A percentile compares a stretch with the other conserved stretches of the same genome.
These are phyloP conservation scores for Saitozyma sp. DNA, from an alignment of 768 basidiomycete genomes.

Conservation along the genomic window DNA sequence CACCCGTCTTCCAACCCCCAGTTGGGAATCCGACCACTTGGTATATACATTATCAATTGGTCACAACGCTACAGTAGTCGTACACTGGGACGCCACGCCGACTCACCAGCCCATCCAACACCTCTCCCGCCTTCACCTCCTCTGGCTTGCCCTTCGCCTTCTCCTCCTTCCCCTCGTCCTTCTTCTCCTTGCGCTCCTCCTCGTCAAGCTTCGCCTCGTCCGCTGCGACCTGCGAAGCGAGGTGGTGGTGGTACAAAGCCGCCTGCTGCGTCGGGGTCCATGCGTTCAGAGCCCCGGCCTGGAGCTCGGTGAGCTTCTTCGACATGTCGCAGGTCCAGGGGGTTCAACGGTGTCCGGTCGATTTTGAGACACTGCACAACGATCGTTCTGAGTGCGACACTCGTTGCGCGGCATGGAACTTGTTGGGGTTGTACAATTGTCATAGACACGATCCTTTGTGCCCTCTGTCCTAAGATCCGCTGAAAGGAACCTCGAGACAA, in stretches of 20 bases:
- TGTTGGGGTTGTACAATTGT: too few relatives aligned
- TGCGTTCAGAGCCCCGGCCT: conserved; percentile 25
- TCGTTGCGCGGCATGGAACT: too few relatives aligned
- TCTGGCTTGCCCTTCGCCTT: conserved; percentile 26
- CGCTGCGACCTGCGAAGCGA: conserved; percentile 22
- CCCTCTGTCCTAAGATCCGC: too few relatives aligned
- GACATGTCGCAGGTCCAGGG: conserved; percentile 4
- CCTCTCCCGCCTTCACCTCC: conserved; percentile 21
- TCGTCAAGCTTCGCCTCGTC: conserved; percentile 21
- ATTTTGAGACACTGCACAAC: too few relatives aligned
- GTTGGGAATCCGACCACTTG: not conserved
- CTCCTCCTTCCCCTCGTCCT: conserved; percentile 21
- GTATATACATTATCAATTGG: not conserved
- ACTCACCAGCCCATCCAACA: conserved; percentile 26
- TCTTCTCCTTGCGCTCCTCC: conserved; percentile 15
- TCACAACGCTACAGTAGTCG: not conserved
- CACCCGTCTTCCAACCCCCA: not conserved
- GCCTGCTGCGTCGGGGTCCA: conserved; percentile 37
- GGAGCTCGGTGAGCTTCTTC: conserved; percentile 20
- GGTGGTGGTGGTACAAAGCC: conserved; percentile 29
- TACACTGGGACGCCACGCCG: conserved; percentile 2
- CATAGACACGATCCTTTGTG: too few relatives aligned
- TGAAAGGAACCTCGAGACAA: too few relatives aligned
- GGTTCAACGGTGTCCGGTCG: too few relatives aligned
- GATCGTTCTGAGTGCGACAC: too few relatives aligned